Evolutionary conservation across 169 alveolate genomes (phyloP), one percentile per base, ranked within the genome.

Genomic region (Babesia gibsoni): DNA sequence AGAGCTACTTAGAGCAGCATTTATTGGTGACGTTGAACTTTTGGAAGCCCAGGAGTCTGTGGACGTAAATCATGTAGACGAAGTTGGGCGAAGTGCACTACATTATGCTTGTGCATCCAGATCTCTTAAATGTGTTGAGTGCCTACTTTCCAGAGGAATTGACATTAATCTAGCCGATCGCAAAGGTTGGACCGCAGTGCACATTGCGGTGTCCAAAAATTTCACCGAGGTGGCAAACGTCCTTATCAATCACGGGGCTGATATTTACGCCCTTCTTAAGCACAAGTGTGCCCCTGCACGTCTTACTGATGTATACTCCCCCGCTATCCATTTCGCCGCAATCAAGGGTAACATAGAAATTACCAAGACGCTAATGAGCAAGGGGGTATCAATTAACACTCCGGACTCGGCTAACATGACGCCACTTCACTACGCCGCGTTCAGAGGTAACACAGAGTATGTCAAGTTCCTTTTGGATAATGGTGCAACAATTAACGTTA

Each of bases 31-130:
- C 59, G 54, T 89, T 43, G 89, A 89, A 5, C 69, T 73, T 18
- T 70, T 82, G 49, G 75, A 79, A 30, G 73, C 89, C 53, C 70
- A 82, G 56, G 83, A 65, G 43, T 66, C 52, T 33, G 80, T 78
- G 16, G 89, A 84, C 43, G 65, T 89, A 36, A 84, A 75, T 48
- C 75, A 84, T 67, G 87, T 82, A 14, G 95, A 91, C 57, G 85
- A 89, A 30, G 90, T 91, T 22, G 95, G 95, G n/a, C 83, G 95
- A 41, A 84, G 89, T 50, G 95, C 95, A 25, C 56, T 91, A 46
- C 95, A 91, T 67, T 91, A 91, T 78, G 94, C 95, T 48, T 70
- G 92, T 53, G 94, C 92, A 23, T 81, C 91, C 53, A 94, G 94
- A 10, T 84, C 90, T 53, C 70, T 43, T 39, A 89, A 80, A 30